A percentile compares a stretch with the other conserved stretches of the same genome.
Evolutionary conservation across 768 basidiomycete genomes (phyloP).

Genomic region (Russula sp.): DNA sequence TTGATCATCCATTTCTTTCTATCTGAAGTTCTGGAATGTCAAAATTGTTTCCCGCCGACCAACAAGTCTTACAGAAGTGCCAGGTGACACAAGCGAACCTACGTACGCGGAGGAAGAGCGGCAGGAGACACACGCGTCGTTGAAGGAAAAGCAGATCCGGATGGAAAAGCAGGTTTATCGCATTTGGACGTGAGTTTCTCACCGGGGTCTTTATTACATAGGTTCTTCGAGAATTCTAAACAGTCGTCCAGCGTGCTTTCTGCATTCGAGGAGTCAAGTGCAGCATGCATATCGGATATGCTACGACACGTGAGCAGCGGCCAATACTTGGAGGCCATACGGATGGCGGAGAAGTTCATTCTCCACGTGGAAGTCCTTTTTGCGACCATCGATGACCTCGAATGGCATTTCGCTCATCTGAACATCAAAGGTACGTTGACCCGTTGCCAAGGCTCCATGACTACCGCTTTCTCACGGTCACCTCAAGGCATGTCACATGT

Average conservation of each 20-base stretch:
- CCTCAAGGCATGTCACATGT: constrained; percentile 90
- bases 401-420: constrained; percentile 73
- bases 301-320: constrained; percentile 94
- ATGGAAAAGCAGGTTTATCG: constrained; percentile 99
- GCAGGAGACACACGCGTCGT: constrained; percentile 62
- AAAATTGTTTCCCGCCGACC: constrained; percentile 77
- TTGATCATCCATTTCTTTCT: constrained; percentile 13
- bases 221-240: constrained; percentile 7
- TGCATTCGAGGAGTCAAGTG: constrained; percentile 98
- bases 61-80: constrained; percentile 40
- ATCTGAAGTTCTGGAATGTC: constrained; percentile 92
- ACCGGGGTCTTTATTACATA: not conserved
- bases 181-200: constrained; percentile 85
- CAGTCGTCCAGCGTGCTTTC: constrained; percentile 67
- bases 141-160: constrained; percentile 83
- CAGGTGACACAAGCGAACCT: constrained; percentile 32
- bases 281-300: constrained; percentile 99
- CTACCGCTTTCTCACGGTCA: not conserved
- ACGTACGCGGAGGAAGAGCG: constrained; percentile 72
- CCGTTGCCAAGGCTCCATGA: not conserved
- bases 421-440: constrained; percentile 73
- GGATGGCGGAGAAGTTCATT: constrained; percentile 98
- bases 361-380: constrained; percentile 97
- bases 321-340: constrained; percentile 92
- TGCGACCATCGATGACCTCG: constrained; percentile 93